These are phyloP conservation scores for Vaccinium macrocarpon DNA, from an alignment of 148 eudicot species.

Conservation along the genomic window DNA sequence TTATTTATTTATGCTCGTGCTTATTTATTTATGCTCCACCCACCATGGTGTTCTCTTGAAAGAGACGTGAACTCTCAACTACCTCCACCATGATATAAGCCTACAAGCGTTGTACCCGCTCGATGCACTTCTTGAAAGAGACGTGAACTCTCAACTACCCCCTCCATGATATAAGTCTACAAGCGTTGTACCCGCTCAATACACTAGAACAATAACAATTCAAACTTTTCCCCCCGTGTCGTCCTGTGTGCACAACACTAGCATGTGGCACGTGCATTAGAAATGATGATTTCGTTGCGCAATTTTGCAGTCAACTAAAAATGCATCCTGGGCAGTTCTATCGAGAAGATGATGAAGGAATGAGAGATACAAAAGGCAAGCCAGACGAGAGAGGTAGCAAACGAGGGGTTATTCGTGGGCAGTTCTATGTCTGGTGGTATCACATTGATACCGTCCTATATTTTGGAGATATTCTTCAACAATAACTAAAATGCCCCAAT, in stretches of 20 bases:
- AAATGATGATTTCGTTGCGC: no score
- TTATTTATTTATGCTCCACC: background rate
- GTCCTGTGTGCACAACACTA: no score
- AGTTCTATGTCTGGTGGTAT: no score
- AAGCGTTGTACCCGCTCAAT: background rate
- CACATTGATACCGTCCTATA: no score
- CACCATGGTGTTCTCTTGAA: background rate
- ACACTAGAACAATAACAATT: no score
- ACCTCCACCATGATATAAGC: background rate
- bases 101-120: background rate
- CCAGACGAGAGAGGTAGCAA: no score
- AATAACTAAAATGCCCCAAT: background rate
- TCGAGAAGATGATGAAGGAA: no score
- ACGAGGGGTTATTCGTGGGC: background rate
- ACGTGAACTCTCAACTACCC: background rate
- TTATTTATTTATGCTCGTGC: background rate
- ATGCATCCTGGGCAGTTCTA: no score
- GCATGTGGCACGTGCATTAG: no score
- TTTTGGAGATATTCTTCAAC: background rate
- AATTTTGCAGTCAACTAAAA: no score
- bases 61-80: background rate
- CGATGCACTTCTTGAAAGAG: background rate
- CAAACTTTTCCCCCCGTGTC: no score
- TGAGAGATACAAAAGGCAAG: no score
- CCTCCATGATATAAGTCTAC: background rate